Conservation (phyloP, 202 grass and related monocot genomes). For the Zizania palustris region DNA sequence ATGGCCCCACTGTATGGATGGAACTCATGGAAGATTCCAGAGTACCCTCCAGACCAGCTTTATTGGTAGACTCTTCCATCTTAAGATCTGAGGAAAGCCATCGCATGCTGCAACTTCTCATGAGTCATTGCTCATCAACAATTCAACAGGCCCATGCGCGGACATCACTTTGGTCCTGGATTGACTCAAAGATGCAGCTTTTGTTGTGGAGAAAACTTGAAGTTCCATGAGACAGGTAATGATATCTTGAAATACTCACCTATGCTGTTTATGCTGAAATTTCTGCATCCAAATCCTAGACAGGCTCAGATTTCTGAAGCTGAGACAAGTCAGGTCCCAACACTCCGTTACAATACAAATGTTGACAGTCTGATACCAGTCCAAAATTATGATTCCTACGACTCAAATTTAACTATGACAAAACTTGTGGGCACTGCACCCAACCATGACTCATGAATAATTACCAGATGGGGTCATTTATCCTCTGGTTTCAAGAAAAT, state of each 20-base stretch:
- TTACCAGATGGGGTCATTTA: neutral
- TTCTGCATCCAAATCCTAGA: neutral
- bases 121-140: too few relatives aligned
- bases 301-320: neutral
- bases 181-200: constrained; percentile 3
- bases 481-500: neutral
- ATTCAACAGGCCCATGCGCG: neutral
- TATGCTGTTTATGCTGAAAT: neutral
- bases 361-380: neutral
- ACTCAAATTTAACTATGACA: neutral
- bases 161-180: neutral
- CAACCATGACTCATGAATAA: neutral
- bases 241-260: constrained; percentile 6
- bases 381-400: neutral
- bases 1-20: neutral
- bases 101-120: neutral
- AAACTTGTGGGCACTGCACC: neutral
- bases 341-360: neutral
- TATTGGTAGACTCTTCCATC: neutral
- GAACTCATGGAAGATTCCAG: constrained; percentile 15
- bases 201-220: neutral
- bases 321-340: too few relatives aligned
- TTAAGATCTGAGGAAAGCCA: neutral
- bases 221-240: neutral
- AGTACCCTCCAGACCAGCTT: neutral